phyloP scores from a whole-genome alignment of 306 rosid genomes.

The Mimosa pudica region DNA sequence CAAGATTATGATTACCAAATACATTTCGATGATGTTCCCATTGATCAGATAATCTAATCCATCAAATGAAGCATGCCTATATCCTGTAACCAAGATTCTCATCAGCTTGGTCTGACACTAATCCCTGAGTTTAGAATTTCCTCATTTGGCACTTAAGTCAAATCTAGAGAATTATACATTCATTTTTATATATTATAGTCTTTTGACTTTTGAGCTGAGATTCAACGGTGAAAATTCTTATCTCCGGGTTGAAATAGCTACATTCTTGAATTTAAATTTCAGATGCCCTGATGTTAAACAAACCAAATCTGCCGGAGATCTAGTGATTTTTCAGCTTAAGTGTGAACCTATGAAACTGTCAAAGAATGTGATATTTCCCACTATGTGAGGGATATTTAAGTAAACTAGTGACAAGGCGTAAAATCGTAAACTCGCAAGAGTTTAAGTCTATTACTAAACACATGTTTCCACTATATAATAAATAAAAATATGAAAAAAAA shows the following conservation, averaged over 20 bases:
- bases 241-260: not conserved
- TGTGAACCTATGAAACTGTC: not conserved
- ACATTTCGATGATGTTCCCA: not conserved
- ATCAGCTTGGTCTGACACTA: too few relatives aligned
- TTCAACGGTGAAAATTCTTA: too few relatives aligned
- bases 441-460: too few relatives aligned
- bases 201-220: too few relatives aligned
- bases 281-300: not conserved
- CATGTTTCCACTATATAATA: too few relatives aligned
- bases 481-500: too few relatives aligned
- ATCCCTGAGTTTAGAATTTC: too few relatives aligned
- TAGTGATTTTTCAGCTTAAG: not conserved
- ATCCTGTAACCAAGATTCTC: not conserved
- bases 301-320: not conserved
- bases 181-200: too few relatives aligned
- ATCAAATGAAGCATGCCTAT: not conserved
- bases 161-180: too few relatives aligned
- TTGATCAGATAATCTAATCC: not conserved
- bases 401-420: too few relatives aligned
- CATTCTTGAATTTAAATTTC: not conserved
- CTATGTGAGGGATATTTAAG: conserved; percentile 41
- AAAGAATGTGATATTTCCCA: conserved; percentile 74
- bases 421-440: too few relatives aligned
- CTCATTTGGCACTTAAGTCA: too few relatives aligned
- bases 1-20: not conserved